Evolutionary conservation across 139 green algal species (phyloP), one percentile per base, ranked within the genome.

Genomic region (Gonium pectorale): DNA sequence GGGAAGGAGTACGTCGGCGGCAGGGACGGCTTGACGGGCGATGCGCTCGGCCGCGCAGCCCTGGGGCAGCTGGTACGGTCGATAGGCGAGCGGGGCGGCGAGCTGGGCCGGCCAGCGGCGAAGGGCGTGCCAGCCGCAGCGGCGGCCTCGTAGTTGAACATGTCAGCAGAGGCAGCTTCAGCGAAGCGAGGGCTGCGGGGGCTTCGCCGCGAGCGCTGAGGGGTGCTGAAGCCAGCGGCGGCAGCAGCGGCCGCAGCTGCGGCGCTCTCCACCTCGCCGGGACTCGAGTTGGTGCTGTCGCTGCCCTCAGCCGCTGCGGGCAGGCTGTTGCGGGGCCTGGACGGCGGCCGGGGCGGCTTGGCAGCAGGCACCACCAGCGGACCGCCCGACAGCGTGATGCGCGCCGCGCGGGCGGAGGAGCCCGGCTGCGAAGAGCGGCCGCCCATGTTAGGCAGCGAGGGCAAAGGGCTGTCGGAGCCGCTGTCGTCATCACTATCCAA

Each of bases 381-480:
- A 38, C 73, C 73, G 38, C 73, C 73, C 3, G 51, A 68, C 24
- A 82, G 59, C 13, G 75, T 82, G 59, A 82, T 82, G 54, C 75
- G 75, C 13, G 75, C 59, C 59, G 27, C 26, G 17, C 73, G 73
- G 27, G 5, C n/a, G 7, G 54, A 27, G 2, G 38, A 46, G 35
- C 33, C 38, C n/a, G n/a, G n/a, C n/a, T n/a, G n/a, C n/a, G n/a
- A n/a, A n/a, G n/a, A n/a, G n/a, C n/a, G n/a, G n/a, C 52, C 33
- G 2, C 38, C 4, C 44, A 41, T 3, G 7, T 62, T n/a, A 15
- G 70, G 33, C 27, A 66, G 5, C 11, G 19, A 17, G 15, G 35
- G 46, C 2, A 19, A 7, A 46, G 51, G 43, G 22, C 33, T 67
- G 51, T 33, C n/a, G 37, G 31, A 29, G 51, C 5, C 35, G 51